Evolutionary conservation across 2,329 filamentous ascomycete genomes (phyloP).

Genomic region (Nannizziopsis arthrosporioides): DNA sequence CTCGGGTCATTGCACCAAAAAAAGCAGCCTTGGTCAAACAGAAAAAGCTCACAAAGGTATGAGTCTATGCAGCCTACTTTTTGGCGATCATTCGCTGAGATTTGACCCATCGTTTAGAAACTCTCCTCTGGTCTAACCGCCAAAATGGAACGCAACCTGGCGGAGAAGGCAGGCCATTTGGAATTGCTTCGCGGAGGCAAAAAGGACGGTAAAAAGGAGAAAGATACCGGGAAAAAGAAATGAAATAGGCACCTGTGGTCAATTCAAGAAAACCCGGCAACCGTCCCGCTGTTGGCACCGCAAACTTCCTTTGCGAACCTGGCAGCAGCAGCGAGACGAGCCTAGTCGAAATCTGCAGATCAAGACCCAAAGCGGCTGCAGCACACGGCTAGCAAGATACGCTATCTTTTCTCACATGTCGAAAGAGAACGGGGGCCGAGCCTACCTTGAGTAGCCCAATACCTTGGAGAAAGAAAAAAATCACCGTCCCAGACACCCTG

Average conservation of each 20-base stretch:
- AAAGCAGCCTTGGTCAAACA: conserved; percentile 49
- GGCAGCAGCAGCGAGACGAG: too few species aligned
- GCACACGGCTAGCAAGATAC: too few species aligned
- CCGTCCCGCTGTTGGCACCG: too few species aligned
- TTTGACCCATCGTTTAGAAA: conserved; percentile 38
- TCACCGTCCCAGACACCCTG: too few species aligned
- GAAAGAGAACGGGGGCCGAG: too few species aligned
- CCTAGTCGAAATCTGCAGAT: too few species aligned
- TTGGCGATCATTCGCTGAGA: conserved; percentile 1
- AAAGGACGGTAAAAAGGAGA: conserved; percentile 39
- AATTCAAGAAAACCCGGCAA: not conserved
- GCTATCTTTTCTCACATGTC: too few species aligned
- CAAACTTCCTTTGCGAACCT: too few species aligned
- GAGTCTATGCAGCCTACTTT: conserved; percentile 3
- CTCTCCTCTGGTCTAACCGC: conserved; percentile 50
- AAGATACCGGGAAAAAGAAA: conserved; percentile 15
- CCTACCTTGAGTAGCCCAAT: too few species aligned
- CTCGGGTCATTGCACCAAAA: conserved; percentile 54
- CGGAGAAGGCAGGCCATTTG: conserved; percentile 56
- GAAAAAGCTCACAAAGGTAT: conserved; percentile 51
- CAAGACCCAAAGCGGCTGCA: too few species aligned
- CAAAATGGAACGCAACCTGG: conserved; percentile 56
- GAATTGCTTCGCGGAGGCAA: conserved; percentile 57
- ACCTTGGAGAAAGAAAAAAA: too few species aligned
- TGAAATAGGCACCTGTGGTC: not conserved